phyloP scores from a whole-genome alignment of 768 basidiomycete genomes.

The Leccinum truebloodii region DNA sequence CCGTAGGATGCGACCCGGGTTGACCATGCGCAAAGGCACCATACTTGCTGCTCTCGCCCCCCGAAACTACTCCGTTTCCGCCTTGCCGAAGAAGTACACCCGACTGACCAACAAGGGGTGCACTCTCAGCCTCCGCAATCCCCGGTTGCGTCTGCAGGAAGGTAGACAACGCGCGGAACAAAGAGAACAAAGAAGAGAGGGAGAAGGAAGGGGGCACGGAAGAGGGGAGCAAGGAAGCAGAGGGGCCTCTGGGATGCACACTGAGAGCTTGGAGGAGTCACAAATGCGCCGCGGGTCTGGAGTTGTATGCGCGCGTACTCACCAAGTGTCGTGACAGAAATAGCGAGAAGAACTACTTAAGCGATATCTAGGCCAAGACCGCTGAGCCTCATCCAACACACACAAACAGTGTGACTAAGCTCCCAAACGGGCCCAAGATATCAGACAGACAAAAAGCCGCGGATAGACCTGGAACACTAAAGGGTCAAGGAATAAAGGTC shows the following conservation, averaged over 20 bases:
- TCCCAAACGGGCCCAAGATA: no score
- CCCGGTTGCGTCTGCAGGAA: conserved; percentile 28
- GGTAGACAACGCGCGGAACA: conserved; percentile 67
- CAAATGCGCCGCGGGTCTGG: conserved; percentile 24
- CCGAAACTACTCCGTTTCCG: conserved; percentile 35
- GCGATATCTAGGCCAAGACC: conserved; percentile 49
- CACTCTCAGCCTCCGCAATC: conserved; percentile 20
- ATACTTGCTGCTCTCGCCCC: conserved; percentile 56
- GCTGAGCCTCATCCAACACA: no score
- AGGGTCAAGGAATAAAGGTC: conserved; percentile 32
- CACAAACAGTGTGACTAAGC: no score
- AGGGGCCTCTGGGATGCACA: conserved; percentile 39
- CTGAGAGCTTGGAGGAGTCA: conserved; percentile 23
- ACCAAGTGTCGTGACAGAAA: conserved; percentile 39
- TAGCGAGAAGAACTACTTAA: conserved; percentile 55
- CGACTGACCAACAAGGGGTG: conserved; percentile 37
- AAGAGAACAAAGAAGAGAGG: conserved; percentile 61
- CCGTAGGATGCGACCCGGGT: conserved; percentile 1
- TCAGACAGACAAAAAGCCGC: no score
- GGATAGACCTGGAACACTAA: no score
- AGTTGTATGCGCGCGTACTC: conserved; percentile 20
- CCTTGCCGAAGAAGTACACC: conserved; percentile 59
- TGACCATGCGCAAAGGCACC: conserved; percentile 58
- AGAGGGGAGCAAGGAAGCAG: conserved; percentile 56
- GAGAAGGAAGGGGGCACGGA: conserved; percentile 64